A percentile compares a stretch with the other conserved stretches of the same genome.
phyloP scores from a whole-genome alignment of 2,329 filamentous ascomycete species.

The Colletotrichum acutatum region DNA sequence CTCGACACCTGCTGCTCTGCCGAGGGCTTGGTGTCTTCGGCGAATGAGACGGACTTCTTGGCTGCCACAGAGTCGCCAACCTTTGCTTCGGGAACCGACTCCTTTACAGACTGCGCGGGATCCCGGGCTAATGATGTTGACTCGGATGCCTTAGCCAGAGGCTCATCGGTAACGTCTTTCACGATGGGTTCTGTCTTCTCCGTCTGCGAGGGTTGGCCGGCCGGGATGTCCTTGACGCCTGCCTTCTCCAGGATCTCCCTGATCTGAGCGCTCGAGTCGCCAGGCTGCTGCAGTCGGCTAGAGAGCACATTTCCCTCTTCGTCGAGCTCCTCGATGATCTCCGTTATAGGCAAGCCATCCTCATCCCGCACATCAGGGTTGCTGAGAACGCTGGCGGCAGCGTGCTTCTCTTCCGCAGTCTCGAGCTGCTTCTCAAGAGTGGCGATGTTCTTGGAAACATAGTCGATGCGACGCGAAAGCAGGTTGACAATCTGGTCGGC shows the following conservation, averaged over 20 bases:
- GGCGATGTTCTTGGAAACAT: slow-evolving; percentile 84
- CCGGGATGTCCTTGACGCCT: slow-evolving; percentile 67
- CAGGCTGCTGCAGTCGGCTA: slow-evolving; percentile 73
- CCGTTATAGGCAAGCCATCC: slow-evolving; percentile 81
- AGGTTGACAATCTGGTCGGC: slow-evolving; percentile 73
- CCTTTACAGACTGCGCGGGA: not conserved
- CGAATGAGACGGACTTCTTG: slow-evolving; percentile 73
- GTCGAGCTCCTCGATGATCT: slow-evolving; percentile 93
- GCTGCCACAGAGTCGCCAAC: slow-evolving; percentile 2
- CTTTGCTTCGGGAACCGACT: not conserved
- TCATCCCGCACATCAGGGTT: slow-evolving; percentile 73
- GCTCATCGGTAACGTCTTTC: slow-evolving; percentile 34
- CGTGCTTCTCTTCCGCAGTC: slow-evolving; percentile 75
- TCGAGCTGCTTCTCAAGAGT: slow-evolving; percentile 80
- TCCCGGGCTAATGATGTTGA: not conserved
- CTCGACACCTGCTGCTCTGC: slow-evolving; percentile 51
- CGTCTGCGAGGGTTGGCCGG: slow-evolving; percentile 30
- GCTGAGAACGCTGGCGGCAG: slow-evolving; percentile 68
- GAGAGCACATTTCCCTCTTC: slow-evolving; percentile 88
- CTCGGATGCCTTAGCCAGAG: not conserved
- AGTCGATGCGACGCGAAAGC: slow-evolving; percentile 83
- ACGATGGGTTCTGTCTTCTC: slow-evolving; percentile 11
- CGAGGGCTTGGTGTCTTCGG: slow-evolving; percentile 66
- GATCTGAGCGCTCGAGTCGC: slow-evolving; percentile 74
- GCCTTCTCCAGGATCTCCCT: slow-evolving; percentile 80